Evolutionary conservation across 352 stramenopile species (phyloP).

Genomic region (Peronospora belbahrii): DNA sequence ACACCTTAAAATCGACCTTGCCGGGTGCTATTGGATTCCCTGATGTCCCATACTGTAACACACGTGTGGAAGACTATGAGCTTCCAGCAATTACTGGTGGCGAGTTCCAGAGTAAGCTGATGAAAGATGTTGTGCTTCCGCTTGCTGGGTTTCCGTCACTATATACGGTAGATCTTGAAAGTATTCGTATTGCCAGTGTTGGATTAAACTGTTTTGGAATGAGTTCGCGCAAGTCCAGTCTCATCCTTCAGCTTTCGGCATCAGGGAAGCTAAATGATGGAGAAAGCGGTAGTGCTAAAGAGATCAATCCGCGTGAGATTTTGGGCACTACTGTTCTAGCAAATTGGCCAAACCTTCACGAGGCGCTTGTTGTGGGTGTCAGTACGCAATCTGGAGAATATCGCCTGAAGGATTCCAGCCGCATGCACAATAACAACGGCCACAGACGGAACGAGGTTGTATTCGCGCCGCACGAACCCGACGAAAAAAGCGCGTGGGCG

Average conservation of each 20-base stretch:
- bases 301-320: slow-evolving; percentile 35
- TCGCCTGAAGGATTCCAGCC: slow-evolving; percentile 28
- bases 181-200: slow-evolving; percentile 54
- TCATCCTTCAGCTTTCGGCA: slow-evolving; percentile 57
- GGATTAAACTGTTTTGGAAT: slow-evolving; percentile 94
- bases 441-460: slow-evolving; percentile 20
- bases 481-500: slow-evolving; percentile 60
- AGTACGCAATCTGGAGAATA: slow-evolving; percentile 57
- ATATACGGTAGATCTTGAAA: slow-evolving; percentile 49
- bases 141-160: slow-evolving; percentile 73
- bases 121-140: slow-evolving; percentile 64
- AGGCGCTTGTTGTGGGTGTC: slow-evolving; percentile 86
- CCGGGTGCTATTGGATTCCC: slow-evolving; percentile 53
- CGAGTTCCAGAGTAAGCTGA: slow-evolving; percentile 65
- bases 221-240: slow-evolving; percentile 61
- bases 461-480: slow-evolving; percentile 36
- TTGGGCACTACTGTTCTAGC: slow-evolving; percentile 84
- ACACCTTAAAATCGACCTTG: slow-evolving; percentile 62
- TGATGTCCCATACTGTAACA: slow-evolving; percentile 60
- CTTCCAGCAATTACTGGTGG: slow-evolving; percentile 48
- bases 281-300: slow-evolving; percentile 12
- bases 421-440: slow-evolving; percentile 15
- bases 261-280: slow-evolving; percentile 15
- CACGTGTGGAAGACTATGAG: slow-evolving; percentile 45
- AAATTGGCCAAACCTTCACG: slow-evolving; percentile 98